Conservation (phyloP, 768 basidiomycete genomes). For the Rhodotorula taiwanensis region DNA sequence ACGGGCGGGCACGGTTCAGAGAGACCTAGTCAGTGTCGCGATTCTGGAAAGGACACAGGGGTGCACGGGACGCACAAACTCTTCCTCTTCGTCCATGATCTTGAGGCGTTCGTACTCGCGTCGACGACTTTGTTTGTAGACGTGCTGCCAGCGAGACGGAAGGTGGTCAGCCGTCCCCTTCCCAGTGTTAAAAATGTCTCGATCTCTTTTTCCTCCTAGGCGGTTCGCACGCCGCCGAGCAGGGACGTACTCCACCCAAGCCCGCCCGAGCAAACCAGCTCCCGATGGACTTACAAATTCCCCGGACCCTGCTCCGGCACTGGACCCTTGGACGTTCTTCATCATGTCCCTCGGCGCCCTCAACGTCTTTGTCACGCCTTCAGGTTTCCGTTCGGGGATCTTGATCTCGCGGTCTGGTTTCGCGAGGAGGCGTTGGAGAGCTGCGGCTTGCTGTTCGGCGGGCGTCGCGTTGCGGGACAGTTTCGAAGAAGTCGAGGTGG, state of each 20-base stretch:
- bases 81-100: slow-evolving; percentile 72
- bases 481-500: not conserved
- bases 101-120: slow-evolving; percentile 93
- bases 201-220: too few species aligned
- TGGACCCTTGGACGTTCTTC: slow-evolving; percentile 98
- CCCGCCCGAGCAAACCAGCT: too few species aligned
- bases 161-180: too few species aligned
- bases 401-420: slow-evolving; percentile 77
- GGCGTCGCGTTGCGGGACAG: slow-evolving; percentile 17
- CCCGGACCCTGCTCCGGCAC: slow-evolving; percentile 92
- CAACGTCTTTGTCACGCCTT: slow-evolving; percentile 61
- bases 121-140: slow-evolving; percentile 89
- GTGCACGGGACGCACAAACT: slow-evolving; percentile 55
- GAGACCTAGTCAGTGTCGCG: not conserved
- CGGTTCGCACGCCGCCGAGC: too few species aligned
- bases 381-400: slow-evolving; percentile 64
- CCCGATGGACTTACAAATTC: slow-evolving; percentile 15
- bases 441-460: slow-evolving; percentile 53
- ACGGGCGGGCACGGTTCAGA: too few species aligned
- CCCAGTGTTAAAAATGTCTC: too few species aligned
- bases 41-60: not conserved
- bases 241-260: too few species aligned
- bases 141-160: too few species aligned
- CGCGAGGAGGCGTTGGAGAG: slow-evolving; percentile 81
- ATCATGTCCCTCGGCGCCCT: slow-evolving; percentile 74